A percentile compares a stretch with the other conserved stretches of the same genome.
phyloP scores from a whole-genome alignment of 768 basidiomycete species.

The Tubosaeta sp. region DNA sequence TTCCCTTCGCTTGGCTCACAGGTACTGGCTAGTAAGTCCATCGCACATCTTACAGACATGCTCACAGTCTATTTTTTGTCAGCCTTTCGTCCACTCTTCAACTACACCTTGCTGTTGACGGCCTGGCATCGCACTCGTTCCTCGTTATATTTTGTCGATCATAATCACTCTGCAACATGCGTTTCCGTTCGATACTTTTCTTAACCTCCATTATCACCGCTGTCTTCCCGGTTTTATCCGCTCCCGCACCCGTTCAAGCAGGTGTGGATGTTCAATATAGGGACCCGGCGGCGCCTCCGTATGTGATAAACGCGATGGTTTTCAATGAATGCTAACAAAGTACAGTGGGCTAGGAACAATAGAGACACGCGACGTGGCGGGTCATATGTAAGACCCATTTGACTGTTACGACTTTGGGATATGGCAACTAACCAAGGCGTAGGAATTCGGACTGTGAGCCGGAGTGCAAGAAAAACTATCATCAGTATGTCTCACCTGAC shows the following conservation, averaged over 20 bases:
- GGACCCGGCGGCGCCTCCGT: background rate
- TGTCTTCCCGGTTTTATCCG: background rate
- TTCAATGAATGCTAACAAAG: background rate
- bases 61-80: background rate
- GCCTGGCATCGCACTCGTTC: background rate
- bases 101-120: background rate
- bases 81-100: background rate
- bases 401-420: background rate
- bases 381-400: background rate
- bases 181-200: background rate
- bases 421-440: background rate
- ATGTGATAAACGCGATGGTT: background rate
- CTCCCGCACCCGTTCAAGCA: background rate
- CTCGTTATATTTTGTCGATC: background rate
- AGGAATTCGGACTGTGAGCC: background rate
- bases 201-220: background rate
- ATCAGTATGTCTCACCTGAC: too few species aligned
- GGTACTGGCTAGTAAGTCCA: background rate
- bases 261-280: background rate
- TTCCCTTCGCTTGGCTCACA: background rate
- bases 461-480: too few species aligned
- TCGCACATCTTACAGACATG: background rate
- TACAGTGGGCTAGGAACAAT: background rate
- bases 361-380: background rate
- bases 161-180: background rate